Base-by-base conservation (phyloP, 1,139 yeast species). In the Lodderomyces jiufengensis region DNA sequence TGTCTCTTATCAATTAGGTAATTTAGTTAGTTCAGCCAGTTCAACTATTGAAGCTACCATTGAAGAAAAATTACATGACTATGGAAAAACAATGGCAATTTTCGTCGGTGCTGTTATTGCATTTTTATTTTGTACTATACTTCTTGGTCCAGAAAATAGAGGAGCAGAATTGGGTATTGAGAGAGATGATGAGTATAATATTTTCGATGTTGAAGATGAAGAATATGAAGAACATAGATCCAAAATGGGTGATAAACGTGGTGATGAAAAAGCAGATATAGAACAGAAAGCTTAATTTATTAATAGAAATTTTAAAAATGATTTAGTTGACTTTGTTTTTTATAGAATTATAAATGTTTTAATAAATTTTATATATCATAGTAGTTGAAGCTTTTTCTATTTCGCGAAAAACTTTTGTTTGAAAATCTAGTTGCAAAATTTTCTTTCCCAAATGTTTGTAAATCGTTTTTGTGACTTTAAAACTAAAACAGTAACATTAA, bases 1-100 rank as follows among this genome's bases (percentile, higher is more conserved):
- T 54, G 73, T 78, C 36, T 70, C 88, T 18, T 85, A 85, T 54
- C 95, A 85, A 61, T 71, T 85, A 50, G 95, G 95, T 69, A 85
- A 84, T 60, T 72, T 85, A 51, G 85, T 84, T 13, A 80, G 90
- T 4, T 80, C 90, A 32, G 95, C 95, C 2, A 79, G 90, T 4
- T 79, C 94, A 2, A 85, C 95, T 9, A 85, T 85, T 46, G 94
- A 84, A 60, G 66, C 88, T 13, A 78, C 81, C 8, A 73, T 85
- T 49, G 43, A 39, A 27, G 49, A 46, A 20, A 42, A 42, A 9
- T 44, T 49, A 27, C 55, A 51, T 41, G 54, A 63, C 47, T 64
- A 63, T 45, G 60, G 61, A 13, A 62, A 59, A 51, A 90, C 84
- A 34, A 85, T 85, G 95, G 80, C 88, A 23, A 84, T 85, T 43